These are phyloP conservation scores for Polyrhizophydium stewartii DNA, from an alignment of 371 early-diverging fungal genomes.

Conservation along the genomic window DNA sequence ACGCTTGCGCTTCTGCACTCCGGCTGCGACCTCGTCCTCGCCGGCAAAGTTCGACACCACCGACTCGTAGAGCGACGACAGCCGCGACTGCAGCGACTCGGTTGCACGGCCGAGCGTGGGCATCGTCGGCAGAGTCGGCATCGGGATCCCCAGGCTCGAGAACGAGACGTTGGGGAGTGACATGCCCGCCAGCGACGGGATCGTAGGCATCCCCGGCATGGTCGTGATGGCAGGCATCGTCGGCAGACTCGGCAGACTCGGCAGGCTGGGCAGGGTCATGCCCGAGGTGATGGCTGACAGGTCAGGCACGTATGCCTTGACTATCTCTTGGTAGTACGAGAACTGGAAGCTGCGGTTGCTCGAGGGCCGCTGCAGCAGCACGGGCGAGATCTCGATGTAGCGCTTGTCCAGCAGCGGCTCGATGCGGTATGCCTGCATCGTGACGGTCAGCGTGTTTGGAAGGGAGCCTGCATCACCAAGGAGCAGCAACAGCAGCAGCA, in stretches of 20 bases:
- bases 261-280: slow-evolving; percentile 6
- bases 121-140: slow-evolving; percentile 9
- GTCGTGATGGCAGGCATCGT: neutral
- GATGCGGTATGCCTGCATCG: slow-evolving; percentile 50
- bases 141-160: neutral
- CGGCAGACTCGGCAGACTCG: slow-evolving; percentile 11
- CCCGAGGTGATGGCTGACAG: slow-evolving; percentile 1
- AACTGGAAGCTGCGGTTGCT: slow-evolving; percentile 8
- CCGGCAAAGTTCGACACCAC: neutral
- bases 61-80: slow-evolving; percentile 13
- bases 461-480: too few relatives aligned
- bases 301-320: slow-evolving; percentile 25
- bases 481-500: too few relatives aligned
- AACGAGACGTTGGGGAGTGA: slow-evolving; percentile 8
- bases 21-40: slow-evolving; percentile 3
- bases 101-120: slow-evolving; percentile 9
- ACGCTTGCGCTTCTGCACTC: slow-evolving; percentile 6
- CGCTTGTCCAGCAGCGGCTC: slow-evolving; percentile 59
- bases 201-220: slow-evolving; percentile 1
- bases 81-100: slow-evolving; percentile 6
- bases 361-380: slow-evolving; percentile 36
- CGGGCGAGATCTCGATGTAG: slow-evolving; percentile 52
- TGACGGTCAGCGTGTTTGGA: too few relatives aligned
- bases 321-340: slow-evolving; percentile 30
- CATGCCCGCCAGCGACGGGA: slow-evolving; percentile 4